Base-by-base conservation (phyloP, 495 filamentous ascomycete species). In the Aspergillus heteromorphus region DNA sequence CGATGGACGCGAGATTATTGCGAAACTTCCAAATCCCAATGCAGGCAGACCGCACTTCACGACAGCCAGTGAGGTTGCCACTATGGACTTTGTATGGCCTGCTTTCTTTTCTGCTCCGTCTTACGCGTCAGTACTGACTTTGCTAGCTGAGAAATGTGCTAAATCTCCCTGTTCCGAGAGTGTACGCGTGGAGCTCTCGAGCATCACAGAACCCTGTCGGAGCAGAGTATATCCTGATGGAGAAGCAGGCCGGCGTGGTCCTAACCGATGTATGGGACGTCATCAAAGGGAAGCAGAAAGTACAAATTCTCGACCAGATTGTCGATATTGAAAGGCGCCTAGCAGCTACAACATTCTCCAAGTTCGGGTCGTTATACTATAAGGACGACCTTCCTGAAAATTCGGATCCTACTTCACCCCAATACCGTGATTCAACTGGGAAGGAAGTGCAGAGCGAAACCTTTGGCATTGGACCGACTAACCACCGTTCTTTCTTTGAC, bases 61-160 rank as follows among this genome's bases (percentile, higher is more conserved):
- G 1, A 74, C 71, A 40, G 67, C 71, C 36, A 68, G 64, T 56
- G 71, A 74, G 59, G 71, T 74, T 49, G 71, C 69, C 52, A 74
- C 69, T 30, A 71, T 72, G 67, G 68, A 72, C 56, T 74, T 72
- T 65, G 69, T 72, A 60, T 51, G 62, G 41, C 16, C 16, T 58
- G 0, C 27, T 48, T 41, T 56, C 19, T 50, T 54, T 48, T 48
- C 45, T 38, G 41, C 23, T 45, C 49, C 45, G 7, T 53, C 31
- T 54, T 47, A 19, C 30, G 34, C 34, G 48, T 50, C 31, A 40
- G 11, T 48, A 59, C 49, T 66, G 57, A 61, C 47, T 49, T 55
- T 49, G 1, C 45, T 60, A 63, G 58, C 48, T 66, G 53, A 49
- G 53, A 36, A 64, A 66, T 54, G 51, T 51, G 21, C 43, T 66